Base-by-base conservation (phyloP, 345 rosid species). In the Odontarrhena argentea region DNA sequence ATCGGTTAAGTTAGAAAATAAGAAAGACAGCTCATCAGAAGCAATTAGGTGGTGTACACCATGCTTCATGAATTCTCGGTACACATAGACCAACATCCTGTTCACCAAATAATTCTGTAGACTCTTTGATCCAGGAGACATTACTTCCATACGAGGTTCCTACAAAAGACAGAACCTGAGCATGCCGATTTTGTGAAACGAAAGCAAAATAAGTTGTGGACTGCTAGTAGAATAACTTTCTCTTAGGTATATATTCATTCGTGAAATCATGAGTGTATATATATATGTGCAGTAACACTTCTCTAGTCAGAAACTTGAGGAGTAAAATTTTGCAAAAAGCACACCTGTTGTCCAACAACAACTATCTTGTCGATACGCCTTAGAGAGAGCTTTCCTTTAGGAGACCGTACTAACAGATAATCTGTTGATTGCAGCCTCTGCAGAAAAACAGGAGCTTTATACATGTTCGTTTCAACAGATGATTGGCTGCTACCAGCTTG, bases 101-200 rank as follows among this genome's bases (percentile, higher is more conserved):
- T 91, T 87, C 82, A 84, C 70, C 70, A 80, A 74, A 77, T 85
- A 91, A 42, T 83, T 68, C 78, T 84, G 96, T 72, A 87, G 85
- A 78, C 79, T 86, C 82, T 94, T 94, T 34, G 90, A 82, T 68
- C 78, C 86, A 64, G 96, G 97, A 63, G 99, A 76, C 74, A 88
- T 85, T 37, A 91, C 97, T 82, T 91, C 97, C 92, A 84, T 82
- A 45, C 88, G 88, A 53, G 97, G 99, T 78, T 88, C 99, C 97
- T 94, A 80, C 70, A 73, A 75, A 63, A 69, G 14, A 44, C 34
- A 54, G 52, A 49, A 18, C 30, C 47, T 67, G 12, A 61, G 40
- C 38, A 60, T 3, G n/a, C 67, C 5, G 34, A 44, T 60, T 35
- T 32, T 37, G 28, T 15, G 56, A 53, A 46, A 52, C 28, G 9